A percentile compares a stretch with the other conserved stretches of the same genome.
Conservation (phyloP, 371 early-diverging fungal species). For the Mucor indicus region DNA sequence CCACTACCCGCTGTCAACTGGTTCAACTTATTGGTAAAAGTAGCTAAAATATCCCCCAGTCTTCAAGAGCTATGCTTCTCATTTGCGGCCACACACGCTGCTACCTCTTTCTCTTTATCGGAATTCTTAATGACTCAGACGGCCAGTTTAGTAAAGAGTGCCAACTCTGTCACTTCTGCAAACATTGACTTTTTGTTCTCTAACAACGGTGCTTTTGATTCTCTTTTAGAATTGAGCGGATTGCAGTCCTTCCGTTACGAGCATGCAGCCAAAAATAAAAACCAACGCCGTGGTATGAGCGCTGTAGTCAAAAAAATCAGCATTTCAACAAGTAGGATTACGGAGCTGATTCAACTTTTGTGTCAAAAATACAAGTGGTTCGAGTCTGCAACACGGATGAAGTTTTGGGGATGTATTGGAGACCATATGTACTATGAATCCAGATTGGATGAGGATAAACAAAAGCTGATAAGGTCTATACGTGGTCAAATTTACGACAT, state of each 20-base stretch:
- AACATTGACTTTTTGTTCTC: slow-evolving; percentile 23
- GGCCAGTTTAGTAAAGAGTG: slow-evolving; percentile 2
- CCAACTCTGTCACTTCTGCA: neutral
- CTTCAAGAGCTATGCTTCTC: slow-evolving; percentile 25
- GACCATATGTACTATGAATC: neutral
- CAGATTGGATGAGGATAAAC: neutral
- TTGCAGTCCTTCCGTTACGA: too few relatives aligned
- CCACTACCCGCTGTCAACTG: slow-evolving; percentile 62
- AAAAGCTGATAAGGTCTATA: neutral
- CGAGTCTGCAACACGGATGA: neutral
- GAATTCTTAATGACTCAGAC: slow-evolving; percentile 51
- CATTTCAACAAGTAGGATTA: slow-evolving; percentile 38
- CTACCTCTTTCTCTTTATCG: slow-evolving; percentile 50
- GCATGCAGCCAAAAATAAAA: slow-evolving; percentile 19
- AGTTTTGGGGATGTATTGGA: slow-evolving; percentile 5
- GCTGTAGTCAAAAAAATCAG: slow-evolving; percentile 45
- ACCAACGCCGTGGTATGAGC: slow-evolving; percentile 53
- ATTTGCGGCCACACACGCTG: slow-evolving; percentile 53
- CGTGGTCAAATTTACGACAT: neutral
- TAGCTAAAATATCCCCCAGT: slow-evolving; percentile 24
- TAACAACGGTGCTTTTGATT: slow-evolving; percentile 44
- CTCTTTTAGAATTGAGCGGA: slow-evolving; percentile 46
- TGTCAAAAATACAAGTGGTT: neutral
- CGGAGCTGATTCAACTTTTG: neutral
- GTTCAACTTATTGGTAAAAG: slow-evolving; percentile 40